Evolutionary conservation across 805 yeast species (phyloP).

Genomic region (Ogataea methylovora): DNA sequence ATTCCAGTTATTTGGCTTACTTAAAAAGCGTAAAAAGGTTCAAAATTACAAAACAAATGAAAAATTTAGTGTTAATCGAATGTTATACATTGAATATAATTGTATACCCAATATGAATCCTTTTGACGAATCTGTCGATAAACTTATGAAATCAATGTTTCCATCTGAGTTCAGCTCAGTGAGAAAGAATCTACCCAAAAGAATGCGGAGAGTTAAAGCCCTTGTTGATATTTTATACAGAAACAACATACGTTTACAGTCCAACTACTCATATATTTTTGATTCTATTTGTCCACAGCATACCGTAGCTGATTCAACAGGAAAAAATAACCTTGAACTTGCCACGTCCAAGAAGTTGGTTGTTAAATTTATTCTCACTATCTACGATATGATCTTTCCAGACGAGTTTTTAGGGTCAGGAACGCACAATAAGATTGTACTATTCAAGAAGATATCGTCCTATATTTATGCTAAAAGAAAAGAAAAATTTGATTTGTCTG

Average conservation of each 20-base stretch:
- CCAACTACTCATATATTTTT: slow-evolving; percentile 29
- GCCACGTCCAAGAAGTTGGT: slow-evolving; percentile 29
- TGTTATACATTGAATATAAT: slow-evolving; percentile 20
- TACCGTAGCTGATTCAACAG: neutral
- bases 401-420: slow-evolving; percentile 46
- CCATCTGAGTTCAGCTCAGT: slow-evolving; percentile 5
- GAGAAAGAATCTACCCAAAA: slow-evolving; percentile 12
- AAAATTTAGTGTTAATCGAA: slow-evolving; percentile 10
- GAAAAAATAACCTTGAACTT: slow-evolving; percentile 21
- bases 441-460: slow-evolving; percentile 29
- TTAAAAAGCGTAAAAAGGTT: neutral
- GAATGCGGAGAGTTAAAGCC: slow-evolving; percentile 13
- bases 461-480: slow-evolving; percentile 31
- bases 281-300: slow-evolving; percentile 23
- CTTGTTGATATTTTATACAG: slow-evolving; percentile 16
- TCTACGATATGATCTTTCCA: slow-evolving; percentile 46
- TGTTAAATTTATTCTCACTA: slow-evolving; percentile 30
- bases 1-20: neutral
- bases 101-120: slow-evolving; percentile 13
- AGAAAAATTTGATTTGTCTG: slow-evolving; percentile 26
- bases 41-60: neutral
- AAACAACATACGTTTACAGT: slow-evolving; percentile 25
- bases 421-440: slow-evolving; percentile 33
- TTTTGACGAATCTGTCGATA: slow-evolving; percentile 10
- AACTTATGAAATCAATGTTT: slow-evolving; percentile 7